Evolutionary conservation across 1,284 basidiomycete genomes (phyloP).

Genomic region (Flammula alnicola): DNA sequence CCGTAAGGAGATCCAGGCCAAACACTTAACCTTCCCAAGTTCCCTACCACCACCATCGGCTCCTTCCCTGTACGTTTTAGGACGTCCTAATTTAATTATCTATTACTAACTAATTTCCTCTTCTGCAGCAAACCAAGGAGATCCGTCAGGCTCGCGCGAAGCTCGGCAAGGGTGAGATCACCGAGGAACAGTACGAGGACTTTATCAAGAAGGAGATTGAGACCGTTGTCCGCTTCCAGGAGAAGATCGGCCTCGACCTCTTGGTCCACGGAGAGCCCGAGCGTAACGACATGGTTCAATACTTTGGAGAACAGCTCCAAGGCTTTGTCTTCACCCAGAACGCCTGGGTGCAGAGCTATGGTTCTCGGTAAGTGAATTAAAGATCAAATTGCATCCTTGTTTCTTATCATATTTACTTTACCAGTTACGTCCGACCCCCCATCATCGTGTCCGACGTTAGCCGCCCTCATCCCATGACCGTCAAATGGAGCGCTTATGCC

Average conservation of each 20-base stretch:
- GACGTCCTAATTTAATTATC: conserved; percentile 1
- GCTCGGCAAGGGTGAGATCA: conserved; percentile 92
- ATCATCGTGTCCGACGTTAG: conserved; percentile 99
- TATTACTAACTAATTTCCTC: conserved; percentile 13
- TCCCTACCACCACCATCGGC: conserved; percentile 99
- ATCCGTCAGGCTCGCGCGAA: conserved; percentile 96
- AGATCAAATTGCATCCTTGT: conserved; percentile 2
- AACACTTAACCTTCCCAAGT: conserved; percentile 92
- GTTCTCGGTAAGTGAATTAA: conserved; percentile 66
- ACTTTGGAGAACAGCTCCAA: conserved; percentile 97
- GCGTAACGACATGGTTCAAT: conserved; percentile 99
- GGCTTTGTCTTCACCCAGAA: conserved; percentile 99
- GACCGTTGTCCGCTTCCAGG: conserved; percentile 94
- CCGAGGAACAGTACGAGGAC: conserved; percentile 89
- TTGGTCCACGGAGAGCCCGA: conserved; percentile 99
- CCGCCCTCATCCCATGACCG: conserved; percentile 93
- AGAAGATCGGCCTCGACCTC: conserved; percentile 94
- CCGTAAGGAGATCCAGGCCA: conserved; percentile 90
- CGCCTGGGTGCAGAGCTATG: conserved; percentile 99
- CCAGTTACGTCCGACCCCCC: conserved; percentile 97
- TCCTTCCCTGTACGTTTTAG: conserved; percentile 86
- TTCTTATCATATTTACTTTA: conserved; percentile 24
- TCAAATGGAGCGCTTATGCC: conserved; percentile 96
- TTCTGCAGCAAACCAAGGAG: conserved; percentile 97
- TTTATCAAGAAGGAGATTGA: conserved; percentile 99